These are phyloP conservation scores for Cryphonectria radicalis DNA, from an alignment of 2,329 filamentous ascomycete species.

Conservation along the genomic window DNA sequence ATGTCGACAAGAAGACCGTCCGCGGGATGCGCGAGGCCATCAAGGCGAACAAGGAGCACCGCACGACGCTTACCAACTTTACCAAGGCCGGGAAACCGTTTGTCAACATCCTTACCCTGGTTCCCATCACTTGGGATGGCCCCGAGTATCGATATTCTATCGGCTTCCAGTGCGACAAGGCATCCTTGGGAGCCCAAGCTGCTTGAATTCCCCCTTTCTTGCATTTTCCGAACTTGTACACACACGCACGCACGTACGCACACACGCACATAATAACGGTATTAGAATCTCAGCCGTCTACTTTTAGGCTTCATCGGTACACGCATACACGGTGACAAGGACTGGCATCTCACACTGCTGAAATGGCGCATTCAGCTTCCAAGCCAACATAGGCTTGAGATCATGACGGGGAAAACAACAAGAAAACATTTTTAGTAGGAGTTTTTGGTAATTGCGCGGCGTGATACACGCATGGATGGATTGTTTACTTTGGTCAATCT, in stretches of 20 bases:
- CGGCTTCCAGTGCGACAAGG: constrained; percentile 72
- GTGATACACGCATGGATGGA: not conserved
- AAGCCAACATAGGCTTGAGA: not conserved
- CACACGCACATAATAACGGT: not conserved
- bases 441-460: not conserved
- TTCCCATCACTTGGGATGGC: constrained; percentile 73
- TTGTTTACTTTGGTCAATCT: not conserved
- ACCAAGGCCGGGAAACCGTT: constrained; percentile 79
- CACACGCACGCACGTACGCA: no score
- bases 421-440: not conserved
- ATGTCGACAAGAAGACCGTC: constrained; percentile 68
- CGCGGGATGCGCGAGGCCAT: constrained; percentile 55
- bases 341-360: not conserved
- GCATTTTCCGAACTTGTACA: not conserved
- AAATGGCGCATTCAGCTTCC: not conserved
- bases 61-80: constrained; percentile 72
- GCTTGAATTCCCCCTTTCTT: not conserved
- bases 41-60: constrained; percentile 49
- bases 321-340: constrained; percentile 6
- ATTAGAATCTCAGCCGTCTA: not conserved
- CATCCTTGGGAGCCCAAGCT: not conserved
- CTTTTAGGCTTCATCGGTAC: not conserved
- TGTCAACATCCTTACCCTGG: constrained; percentile 83
- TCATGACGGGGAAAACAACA: not conserved
- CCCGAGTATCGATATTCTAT: constrained; percentile 73